phyloP scores from a whole-genome alignment of 495 filamentous ascomycete genomes.

The Tuber microsphaerosporum region DNA sequence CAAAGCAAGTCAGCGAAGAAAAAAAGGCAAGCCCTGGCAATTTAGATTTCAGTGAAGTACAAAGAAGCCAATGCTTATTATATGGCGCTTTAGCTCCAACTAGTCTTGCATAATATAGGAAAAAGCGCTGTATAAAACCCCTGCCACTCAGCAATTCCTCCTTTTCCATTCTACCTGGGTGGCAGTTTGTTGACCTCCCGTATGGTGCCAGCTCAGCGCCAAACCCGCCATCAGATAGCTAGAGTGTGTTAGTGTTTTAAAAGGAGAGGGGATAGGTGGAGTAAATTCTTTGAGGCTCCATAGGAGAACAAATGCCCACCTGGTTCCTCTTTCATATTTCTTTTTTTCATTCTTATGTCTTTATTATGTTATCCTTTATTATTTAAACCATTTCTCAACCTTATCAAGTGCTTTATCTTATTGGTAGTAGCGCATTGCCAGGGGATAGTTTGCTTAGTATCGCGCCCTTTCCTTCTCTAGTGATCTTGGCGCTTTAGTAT shows the following conservation, averaged over 20 bases:
- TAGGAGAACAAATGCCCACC: neutral
- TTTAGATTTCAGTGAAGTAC: neutral
- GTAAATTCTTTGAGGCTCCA: neutral
- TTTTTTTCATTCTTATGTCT: neutral
- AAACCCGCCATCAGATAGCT: neutral
- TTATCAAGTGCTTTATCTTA: neutral
- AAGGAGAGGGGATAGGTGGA: neutral
- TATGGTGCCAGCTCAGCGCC: too few relatives aligned
- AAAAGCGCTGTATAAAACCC: neutral
- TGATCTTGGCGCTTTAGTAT: too few relatives aligned
- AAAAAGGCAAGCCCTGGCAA: neutral
- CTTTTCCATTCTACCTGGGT: neutral
- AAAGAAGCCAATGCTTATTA: neutral
- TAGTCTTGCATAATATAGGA: neutral
- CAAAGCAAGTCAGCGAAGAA: neutral
- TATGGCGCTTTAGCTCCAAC: neutral
- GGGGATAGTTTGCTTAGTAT: too few relatives aligned
- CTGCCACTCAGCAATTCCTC: neutral
- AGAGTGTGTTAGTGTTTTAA: neutral
- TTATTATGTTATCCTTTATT: neutral
- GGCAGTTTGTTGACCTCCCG: neutral
- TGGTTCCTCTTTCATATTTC: neutral
- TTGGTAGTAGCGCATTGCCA: neutral
- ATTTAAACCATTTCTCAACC: neutral
- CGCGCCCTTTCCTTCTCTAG: too few relatives aligned